phyloP scores from a whole-genome alignment of 345 rosid species.

The Rhodamnia rubescens region DNA sequence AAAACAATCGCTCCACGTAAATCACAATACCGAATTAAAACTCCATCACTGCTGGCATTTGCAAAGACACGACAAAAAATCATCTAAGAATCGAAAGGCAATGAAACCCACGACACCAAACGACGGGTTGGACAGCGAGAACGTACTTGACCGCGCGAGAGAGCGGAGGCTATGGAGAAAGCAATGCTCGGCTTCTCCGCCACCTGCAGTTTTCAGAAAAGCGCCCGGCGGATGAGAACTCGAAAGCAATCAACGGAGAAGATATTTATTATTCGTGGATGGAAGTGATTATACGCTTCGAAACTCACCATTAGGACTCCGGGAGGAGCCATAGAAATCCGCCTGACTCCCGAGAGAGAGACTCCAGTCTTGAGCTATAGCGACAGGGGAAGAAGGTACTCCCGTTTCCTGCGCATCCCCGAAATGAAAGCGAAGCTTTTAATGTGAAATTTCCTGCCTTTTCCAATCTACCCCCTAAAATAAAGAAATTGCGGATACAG shows the following conservation, averaged over 20 bases:
- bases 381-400: not conserved
- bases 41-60: not conserved
- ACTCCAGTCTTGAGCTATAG: not conserved
- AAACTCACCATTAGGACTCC: slow-evolving; percentile 3
- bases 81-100: not conserved
- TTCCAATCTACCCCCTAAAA: not conserved
- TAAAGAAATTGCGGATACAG: not conserved
- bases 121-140: not conserved
- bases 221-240: not conserved
- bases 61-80: not conserved
- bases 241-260: not conserved
- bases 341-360: not conserved
- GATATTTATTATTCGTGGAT: not conserved
- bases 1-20: not conserved
- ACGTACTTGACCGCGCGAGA: slow-evolving; percentile 60
- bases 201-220: slow-evolving; percentile 26
- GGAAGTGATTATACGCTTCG: not conserved
- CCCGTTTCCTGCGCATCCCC: not conserved
- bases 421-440: not conserved
- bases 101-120: not conserved
- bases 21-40: not conserved
- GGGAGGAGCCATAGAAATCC: slow-evolving; percentile 1
- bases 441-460: not conserved
- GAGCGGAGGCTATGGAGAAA: slow-evolving; percentile 69
- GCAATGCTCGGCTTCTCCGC: slow-evolving; percentile 99